Percentiles rank a stretch among this genome's conserved stretches.
Evolutionary conservation across 139 green algal species (phyloP).

Genomic region (Picochlorum sp.): DNA sequence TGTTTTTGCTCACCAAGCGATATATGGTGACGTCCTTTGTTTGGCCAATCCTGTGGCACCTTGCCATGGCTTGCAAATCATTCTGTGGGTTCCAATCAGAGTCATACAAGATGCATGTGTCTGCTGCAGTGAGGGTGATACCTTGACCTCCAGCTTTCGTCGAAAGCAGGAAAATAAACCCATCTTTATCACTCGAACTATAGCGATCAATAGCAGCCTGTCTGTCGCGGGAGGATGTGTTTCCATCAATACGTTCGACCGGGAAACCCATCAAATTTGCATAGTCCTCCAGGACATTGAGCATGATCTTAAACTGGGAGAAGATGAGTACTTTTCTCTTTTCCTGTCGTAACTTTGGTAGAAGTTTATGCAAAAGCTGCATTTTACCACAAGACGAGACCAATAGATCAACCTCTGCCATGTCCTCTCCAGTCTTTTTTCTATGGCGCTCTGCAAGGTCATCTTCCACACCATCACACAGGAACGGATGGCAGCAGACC

Average conservation of each 20-base stretch:
- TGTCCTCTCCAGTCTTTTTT: slow-evolving; percentile 6
- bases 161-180: slow-evolving; percentile 88
- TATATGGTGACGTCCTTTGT: slow-evolving; percentile 82
- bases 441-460: slow-evolving; percentile 44
- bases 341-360: slow-evolving; percentile 70
- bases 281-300: slow-evolving; percentile 85
- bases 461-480: slow-evolving; percentile 80
- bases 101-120: slow-evolving; percentile 94
- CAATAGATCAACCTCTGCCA: slow-evolving; percentile 47
- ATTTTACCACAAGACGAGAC: slow-evolving; percentile 72
- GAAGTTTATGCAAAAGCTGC: slow-evolving; percentile 69
- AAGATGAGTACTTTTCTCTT: slow-evolving; percentile 82
- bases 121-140: slow-evolving; percentile 92
- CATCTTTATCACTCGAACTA: slow-evolving; percentile 25
- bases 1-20: slow-evolving; percentile 75
- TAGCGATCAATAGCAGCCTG: slow-evolving; percentile 88
- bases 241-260: slow-evolving; percentile 82
- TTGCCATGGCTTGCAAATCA: slow-evolving; percentile 89
- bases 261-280: slow-evolving; percentile 39
- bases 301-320: slow-evolving; percentile 83
- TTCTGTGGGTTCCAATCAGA: slow-evolving; percentile 91
- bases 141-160: slow-evolving; percentile 87
- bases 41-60: slow-evolving; percentile 91
- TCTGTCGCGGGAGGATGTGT: slow-evolving; percentile 39
- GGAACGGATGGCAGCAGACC: slow-evolving; percentile 89